Evolutionary conservation across 257 asterid species (phyloP).

Genomic region (Cynanchum wilfordii): DNA sequence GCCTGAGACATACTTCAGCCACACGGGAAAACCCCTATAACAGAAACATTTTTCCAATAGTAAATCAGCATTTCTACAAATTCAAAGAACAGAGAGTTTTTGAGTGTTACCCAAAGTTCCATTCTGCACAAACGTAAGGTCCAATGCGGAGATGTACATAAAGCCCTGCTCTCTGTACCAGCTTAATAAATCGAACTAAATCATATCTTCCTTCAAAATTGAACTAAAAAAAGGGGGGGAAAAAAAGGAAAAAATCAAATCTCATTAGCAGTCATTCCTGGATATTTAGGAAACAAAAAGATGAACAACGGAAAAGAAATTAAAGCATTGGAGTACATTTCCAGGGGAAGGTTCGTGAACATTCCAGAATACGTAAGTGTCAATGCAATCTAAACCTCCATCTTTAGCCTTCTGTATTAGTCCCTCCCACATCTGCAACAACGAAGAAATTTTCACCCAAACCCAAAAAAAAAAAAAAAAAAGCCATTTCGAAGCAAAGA

Average conservation of each 20-base stretch:
- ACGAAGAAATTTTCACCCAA: neutral
- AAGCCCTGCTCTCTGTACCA: constrained; percentile 79
- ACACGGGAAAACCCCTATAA: constrained; percentile 93
- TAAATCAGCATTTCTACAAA: neutral
- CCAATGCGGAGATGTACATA: constrained; percentile 86
- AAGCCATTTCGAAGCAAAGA: neutral
- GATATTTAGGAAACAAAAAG: neutral
- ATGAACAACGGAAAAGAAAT: neutral
- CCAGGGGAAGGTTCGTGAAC: constrained; percentile 94
- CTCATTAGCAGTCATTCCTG: constrained; percentile 3
- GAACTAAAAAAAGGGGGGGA: constrained; percentile 37
- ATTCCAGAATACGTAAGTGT: constrained; percentile 91
- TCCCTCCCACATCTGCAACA: constrained; percentile 96
- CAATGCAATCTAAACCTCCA: constrained; percentile 87
- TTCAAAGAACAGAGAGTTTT: neutral
- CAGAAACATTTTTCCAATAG: constrained; percentile 2
- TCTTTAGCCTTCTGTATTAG: constrained; percentile 89
- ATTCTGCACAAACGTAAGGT: constrained; percentile 96
- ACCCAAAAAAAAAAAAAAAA: neutral
- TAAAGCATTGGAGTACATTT: constrained; percentile 35
- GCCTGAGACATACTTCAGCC: constrained; percentile 96
- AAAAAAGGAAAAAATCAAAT: constrained; percentile 21
- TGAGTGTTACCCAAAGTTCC: constrained; percentile 82
- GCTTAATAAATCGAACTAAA: constrained; percentile 70
- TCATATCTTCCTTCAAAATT: constrained; percentile 78